Conservation (phyloP, 345 rosid species). For the Camelina hispida region DNA sequence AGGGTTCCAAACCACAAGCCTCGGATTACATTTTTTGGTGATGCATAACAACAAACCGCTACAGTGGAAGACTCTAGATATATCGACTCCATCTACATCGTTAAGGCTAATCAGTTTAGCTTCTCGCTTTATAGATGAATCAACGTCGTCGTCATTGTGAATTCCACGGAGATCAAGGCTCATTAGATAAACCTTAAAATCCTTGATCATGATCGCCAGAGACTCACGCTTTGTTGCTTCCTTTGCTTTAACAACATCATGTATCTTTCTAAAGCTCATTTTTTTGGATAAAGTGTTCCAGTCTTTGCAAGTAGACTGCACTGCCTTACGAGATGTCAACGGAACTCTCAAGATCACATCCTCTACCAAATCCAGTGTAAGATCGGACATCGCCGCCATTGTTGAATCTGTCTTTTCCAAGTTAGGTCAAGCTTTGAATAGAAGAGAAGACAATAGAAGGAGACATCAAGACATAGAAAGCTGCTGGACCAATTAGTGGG, state of each 20-base stretch:
- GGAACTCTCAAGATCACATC: not conserved
- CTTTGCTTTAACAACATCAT: not conserved
- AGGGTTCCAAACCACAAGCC: slow-evolving; percentile 6
- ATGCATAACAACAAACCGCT: not conserved
- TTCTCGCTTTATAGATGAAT: not conserved
- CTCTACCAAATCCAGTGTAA: not conserved
- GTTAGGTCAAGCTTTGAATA: not conserved
- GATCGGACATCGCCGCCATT: not conserved
- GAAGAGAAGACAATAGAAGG: too few relatives aligned
- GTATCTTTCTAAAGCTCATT: not conserved
- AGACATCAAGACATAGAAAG: too few relatives aligned
- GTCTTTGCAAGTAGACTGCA: not conserved
- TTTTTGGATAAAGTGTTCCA: not conserved
- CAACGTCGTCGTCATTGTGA: not conserved
- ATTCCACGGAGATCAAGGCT: not conserved
- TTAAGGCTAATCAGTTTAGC: not conserved
- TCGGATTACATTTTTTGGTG: not conserved
- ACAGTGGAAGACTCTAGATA: not conserved
- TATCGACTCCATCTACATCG: not conserved
- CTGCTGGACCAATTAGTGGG: not conserved
- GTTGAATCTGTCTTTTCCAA: not conserved
- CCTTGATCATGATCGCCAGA: not conserved
- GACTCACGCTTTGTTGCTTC: not conserved
- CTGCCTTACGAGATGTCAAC: not conserved
- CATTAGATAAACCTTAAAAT: not conserved